Evolutionary conservation across 768 basidiomycete species (phyloP).

Genomic region (Mrakia gelida): DNA sequence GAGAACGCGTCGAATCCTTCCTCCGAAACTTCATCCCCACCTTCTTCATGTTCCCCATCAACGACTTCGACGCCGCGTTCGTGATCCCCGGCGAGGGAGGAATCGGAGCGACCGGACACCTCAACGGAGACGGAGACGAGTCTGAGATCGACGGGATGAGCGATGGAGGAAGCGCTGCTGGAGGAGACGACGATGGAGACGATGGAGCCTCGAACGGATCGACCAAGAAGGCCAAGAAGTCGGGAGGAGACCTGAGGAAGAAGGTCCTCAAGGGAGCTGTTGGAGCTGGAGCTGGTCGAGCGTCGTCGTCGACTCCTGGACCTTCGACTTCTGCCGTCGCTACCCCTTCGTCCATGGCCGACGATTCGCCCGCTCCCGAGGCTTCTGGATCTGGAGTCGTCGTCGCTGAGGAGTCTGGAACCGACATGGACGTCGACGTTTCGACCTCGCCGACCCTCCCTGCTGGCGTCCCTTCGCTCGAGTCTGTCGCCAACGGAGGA

Average conservation of each 20-base stretch:
- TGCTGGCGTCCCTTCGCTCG: neutral
- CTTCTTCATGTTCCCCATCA: conserved; percentile 57
- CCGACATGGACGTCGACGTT: conserved; percentile 19
- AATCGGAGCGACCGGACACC: conserved; percentile 31
- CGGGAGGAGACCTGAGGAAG: conserved; percentile 69
- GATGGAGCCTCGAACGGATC: conserved; percentile 35
- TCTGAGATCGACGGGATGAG: conserved; percentile 66
- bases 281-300: conserved; percentile 50
- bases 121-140: conserved; percentile 49
- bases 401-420: neutral
- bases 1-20: conserved; percentile 77
- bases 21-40: conserved; percentile 76
- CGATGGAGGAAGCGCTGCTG: conserved; percentile 41
- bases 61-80: conserved; percentile 49
- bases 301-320: conserved; percentile 31
- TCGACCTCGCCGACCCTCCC: neutral
- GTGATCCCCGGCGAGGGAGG: conserved; percentile 19
- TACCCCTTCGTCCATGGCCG: conserved; percentile 38
- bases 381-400: neutral
- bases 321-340: conserved; percentile 39
- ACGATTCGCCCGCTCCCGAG: conserved; percentile 26
- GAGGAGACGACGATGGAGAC: conserved; percentile 37
- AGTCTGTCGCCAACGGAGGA: neutral
- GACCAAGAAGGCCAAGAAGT: conserved; percentile 49
- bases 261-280: conserved; percentile 72